Conservation (phyloP, 768 basidiomycete species). For the Termitomyces sp. region DNA sequence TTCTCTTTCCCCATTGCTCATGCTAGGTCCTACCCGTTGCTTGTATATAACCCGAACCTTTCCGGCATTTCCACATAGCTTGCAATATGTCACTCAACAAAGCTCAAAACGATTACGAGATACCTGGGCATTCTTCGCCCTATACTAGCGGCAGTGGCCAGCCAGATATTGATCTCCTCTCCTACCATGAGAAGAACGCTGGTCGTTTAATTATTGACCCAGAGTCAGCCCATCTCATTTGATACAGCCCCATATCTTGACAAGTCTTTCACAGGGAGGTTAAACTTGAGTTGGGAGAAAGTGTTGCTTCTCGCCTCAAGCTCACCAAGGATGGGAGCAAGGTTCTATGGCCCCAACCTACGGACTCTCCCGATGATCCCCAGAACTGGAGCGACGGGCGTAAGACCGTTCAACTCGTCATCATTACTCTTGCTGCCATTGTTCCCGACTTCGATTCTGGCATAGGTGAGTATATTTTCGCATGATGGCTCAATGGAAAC, state of each 20-base stretch:
- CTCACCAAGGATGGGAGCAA: slow-evolving; percentile 49
- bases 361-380: slow-evolving; percentile 54
- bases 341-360: slow-evolving; percentile 68
- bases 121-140: slow-evolving; percentile 11
- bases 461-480: slow-evolving; percentile 35
- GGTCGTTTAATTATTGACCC: slow-evolving; percentile 62
- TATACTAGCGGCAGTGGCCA: slow-evolving; percentile 9
- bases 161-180: slow-evolving; percentile 26
- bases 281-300: slow-evolving; percentile 52
- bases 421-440: slow-evolving; percentile 59
- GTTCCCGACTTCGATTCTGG: slow-evolving; percentile 66
- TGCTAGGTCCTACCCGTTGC: too few species aligned
- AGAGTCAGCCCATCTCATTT: slow-evolving; percentile 32
- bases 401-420: slow-evolving; percentile 52
- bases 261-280: slow-evolving; percentile 43
- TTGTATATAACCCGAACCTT: not conserved
- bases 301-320: slow-evolving; percentile 50
- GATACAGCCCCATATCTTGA: not conserved
- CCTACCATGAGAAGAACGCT: slow-evolving; percentile 49
- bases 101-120: slow-evolving; percentile 12
- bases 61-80: not conserved
- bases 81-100: slow-evolving; percentile 21
- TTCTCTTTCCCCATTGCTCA: not conserved
- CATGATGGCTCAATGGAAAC: not conserved
- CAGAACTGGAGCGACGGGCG: slow-evolving; percentile 56